phyloP scores from a whole-genome alignment of 2,329 filamentous ascomycete genomes.

The Daldinia eschscholtzii region DNA sequence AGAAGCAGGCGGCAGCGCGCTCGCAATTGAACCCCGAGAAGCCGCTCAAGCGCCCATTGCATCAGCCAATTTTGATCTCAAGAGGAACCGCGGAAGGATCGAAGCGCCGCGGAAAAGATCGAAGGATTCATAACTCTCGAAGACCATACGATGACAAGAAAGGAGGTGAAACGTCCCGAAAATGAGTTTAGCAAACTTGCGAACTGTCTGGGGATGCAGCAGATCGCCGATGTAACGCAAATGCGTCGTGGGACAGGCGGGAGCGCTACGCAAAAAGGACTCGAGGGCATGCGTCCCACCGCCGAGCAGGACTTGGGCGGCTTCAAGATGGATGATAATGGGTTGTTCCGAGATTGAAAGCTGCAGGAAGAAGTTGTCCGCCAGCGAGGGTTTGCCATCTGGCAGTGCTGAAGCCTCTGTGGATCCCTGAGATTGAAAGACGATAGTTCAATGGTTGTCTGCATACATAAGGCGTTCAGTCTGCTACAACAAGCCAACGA shows the following conservation, averaged over 20 bases:
- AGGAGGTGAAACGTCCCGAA: constrained; percentile 47
- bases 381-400: constrained; percentile 64
- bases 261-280: constrained; percentile 41
- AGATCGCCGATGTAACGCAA: constrained; percentile 44
- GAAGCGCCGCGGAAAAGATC: constrained; percentile 54
- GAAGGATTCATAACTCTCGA: constrained; percentile 50
- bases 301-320: constrained; percentile 42
- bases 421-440: constrained; percentile 53
- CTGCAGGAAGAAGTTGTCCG: constrained; percentile 52
- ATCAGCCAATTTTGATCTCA: constrained; percentile 67
- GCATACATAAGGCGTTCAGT: constrained; percentile 44
- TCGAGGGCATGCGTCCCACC: constrained; percentile 44
- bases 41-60: constrained; percentile 67
- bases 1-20: constrained; percentile 66
- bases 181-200: constrained; percentile 44
- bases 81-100: constrained; percentile 55
- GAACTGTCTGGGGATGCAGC: constrained; percentile 41
- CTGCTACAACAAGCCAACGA: constrained; percentile 42
- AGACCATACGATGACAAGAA: constrained; percentile 52
- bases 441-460: constrained; percentile 54
- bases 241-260: constrained; percentile 34
- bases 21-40: constrained; percentile 61
- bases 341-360: constrained; percentile 46
- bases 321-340: constrained; percentile 47
- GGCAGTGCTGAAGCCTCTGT: constrained; percentile 57